Base-by-base conservation (phyloP, 2,329 filamentous ascomycete genomes). In the Rhynchosporium agropyri region DNA sequence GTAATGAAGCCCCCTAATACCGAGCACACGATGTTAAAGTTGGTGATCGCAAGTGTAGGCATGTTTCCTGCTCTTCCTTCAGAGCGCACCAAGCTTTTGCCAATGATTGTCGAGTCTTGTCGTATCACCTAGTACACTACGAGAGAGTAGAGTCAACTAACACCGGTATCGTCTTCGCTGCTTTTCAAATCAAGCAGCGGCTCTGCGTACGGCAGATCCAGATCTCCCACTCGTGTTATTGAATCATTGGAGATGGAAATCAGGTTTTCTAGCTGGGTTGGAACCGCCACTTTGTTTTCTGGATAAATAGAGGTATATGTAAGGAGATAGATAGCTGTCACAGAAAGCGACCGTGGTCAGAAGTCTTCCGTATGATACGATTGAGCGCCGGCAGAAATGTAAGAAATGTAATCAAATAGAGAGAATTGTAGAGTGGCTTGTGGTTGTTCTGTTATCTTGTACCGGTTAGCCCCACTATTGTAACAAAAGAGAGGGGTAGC, bases 1-100 rank as follows among this genome's bases (percentile, higher is more conserved):
- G 91, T 92, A 65, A 97, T 87, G 78, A 96, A 97, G 1, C 91
- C 93, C 13, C 93, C 93, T 12, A 96, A 77, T 7, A 91, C 84
- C 59, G 90, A 88, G 61, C 73, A 74, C 48, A 83, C 79, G n/a
- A 83, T 76, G 67, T 84, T 84, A 62, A 84, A 77, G 67, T 83
- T 81, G 54, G 78, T 81, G 12, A 82, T 69, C 51, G 81, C 79
- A 55, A 83, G 76, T 28, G 76, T 76, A 58, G 79, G 79, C 79
- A 81, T 81, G 45, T 40, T 40, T 40, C n/a, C 20, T 9, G 29
- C n/a, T 4, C 46, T 45, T 43, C 26, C 13, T 59, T 13, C 20
- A 31, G 28, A 61, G 15, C 50, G 26, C 51, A 54, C 61, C 31
- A 38, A 53, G 9, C 42, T 50, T 36, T 31, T 57, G 54, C 54